Base-by-base conservation (phyloP, 1,284 basidiomycete species). In the Calocybe gambosa region DNA sequence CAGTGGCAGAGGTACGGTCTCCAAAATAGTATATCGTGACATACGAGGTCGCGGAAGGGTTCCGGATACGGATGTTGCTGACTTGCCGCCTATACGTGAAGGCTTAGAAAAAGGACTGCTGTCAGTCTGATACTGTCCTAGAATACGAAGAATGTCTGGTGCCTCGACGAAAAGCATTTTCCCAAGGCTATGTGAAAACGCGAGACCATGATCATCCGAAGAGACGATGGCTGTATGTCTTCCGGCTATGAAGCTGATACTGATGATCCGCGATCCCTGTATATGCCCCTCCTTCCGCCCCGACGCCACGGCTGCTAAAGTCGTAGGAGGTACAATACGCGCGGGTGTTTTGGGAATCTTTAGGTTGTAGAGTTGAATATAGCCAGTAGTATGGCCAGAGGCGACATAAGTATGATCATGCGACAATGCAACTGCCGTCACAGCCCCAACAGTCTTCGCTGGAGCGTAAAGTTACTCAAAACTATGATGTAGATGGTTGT, bases 111-210 rank as follows among this genome's bases (percentile, higher is more conserved):
- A 48, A 42, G n/a, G n/a, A n/a, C n/a, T n/a, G n/a, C 67, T 69
- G 29, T 80, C 77, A 15, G 80, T 74, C 6, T 89, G 86, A 62
- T 98, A 97, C 58, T 86, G 88, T 0, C 96, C 96, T 3, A 98
- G 76, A 50, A 99, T 90, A 12, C 96, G 83, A 29, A 99, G 78
- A 9, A 92, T 93, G 62, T 99, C 96, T 35, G 89, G 87, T 7
- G 93, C 94, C 45, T 96, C 93, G 12, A 99, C 88, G 51, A 97
- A 97, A 15, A 99, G 75, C 5, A 99, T 87, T 59, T 92, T 94
- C 15, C 96, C 94, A 1, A 99, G 71, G 44, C 88, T 91, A 65
- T 98, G 95, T 64, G 93, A 98, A 67, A 99, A 99, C 0, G 92
- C 89, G 3, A 98, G 74, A 0, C 96, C 96, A 51, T 80, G 71